Base-by-base conservation (phyloP, 495 filamentous ascomycete species). In the Podospora pseudocomata region DNA sequence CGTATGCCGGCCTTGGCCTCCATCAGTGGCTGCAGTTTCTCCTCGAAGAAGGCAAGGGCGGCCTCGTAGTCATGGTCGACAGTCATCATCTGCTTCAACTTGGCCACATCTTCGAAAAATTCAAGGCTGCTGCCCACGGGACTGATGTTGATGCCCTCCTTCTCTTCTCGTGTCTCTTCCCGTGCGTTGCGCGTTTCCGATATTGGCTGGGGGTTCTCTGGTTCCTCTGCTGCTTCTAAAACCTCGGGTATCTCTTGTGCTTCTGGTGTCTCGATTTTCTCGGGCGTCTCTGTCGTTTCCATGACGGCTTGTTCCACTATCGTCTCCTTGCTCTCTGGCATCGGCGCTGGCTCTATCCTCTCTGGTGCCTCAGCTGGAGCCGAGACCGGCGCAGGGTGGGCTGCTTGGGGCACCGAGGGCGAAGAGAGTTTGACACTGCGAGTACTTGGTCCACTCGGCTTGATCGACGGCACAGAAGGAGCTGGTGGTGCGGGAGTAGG, bases 31-130 rank as follows among this genome's bases (percentile, higher is more conserved):
- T 75, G 73, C 26, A 82, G 72, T n/a, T 76, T 72, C 20, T 77
- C 66, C 15, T 78, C 73, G 67, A 85, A 83, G 61, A 77, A 80
- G 7, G 63, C 19, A 70, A 78, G 86, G 15, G 80, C 74, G 2
- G 78, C 73, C 13, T 7, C 70, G 64, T 2, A 78, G 64, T 18
- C 65, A 20, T 62, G 49, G 54, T 70, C 71, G 3, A 65, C 68
- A 1, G 75, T 70, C 16, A 84, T 53, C 75, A 81, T 83, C 19
- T 70, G 68, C 65, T 77, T 73, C 28, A 83, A 71, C 57, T 73
- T 74, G 32, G 75, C 74, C 19, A 75, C 73, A 27, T 78, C 71
- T 65, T 77, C 65, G 18, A 75, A 30, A 15, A 73, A 57, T 19
- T 70, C 60, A 64, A 79, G 63, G 62, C 58, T 65, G 20, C 61